These are phyloP conservation scores for Cryptococcus sp. DNA, from an alignment of 1,284 basidiomycete genomes.

Conservation along the genomic window DNA sequence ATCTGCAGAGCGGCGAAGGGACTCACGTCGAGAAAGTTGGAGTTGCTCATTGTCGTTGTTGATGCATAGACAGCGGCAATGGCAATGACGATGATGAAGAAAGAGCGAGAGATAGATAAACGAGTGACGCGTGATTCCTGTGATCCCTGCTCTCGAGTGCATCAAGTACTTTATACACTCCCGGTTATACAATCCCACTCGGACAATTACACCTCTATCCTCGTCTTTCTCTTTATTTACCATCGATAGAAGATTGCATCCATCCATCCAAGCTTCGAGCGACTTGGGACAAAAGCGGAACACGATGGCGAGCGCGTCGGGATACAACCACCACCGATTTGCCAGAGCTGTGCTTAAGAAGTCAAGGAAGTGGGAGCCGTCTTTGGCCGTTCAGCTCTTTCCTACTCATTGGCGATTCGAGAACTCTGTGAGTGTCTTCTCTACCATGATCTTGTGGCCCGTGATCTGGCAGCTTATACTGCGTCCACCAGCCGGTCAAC, in stretches of 20 bases:
- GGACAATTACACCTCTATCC: not conserved
- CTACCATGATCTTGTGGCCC: not conserved
- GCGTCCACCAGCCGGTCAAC: conserved; percentile 16
- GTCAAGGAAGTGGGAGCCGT: conserved; percentile 52
- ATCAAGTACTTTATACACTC: not conserved
- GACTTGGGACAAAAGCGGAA: not conserved
- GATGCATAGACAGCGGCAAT: not conserved
- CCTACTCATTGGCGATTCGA: conserved; percentile 50
- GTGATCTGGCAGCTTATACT: not conserved
- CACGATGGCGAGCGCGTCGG: conserved; percentile 52
- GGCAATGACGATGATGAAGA: not conserved
- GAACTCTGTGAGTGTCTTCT: conserved; percentile 42
- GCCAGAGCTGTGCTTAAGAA: conserved; percentile 52
- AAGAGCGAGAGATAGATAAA: not conserved
- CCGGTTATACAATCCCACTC: not conserved
- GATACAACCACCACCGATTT: conserved; percentile 54
- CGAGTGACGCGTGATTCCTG: not conserved
- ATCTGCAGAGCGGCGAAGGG: not conserved
- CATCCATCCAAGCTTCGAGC: conserved; percentile 1
- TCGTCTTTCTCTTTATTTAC: not conserved
- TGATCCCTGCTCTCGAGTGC: not conserved
- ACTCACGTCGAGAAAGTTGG: conserved; percentile 59
- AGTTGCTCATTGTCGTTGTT: conserved; percentile 52
- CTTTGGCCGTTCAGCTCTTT: conserved; percentile 51
- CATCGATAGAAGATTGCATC: not conserved